Conservation (phyloP, 164 flowering plant genomes). For the Magnolia kwangsiensis region DNA sequence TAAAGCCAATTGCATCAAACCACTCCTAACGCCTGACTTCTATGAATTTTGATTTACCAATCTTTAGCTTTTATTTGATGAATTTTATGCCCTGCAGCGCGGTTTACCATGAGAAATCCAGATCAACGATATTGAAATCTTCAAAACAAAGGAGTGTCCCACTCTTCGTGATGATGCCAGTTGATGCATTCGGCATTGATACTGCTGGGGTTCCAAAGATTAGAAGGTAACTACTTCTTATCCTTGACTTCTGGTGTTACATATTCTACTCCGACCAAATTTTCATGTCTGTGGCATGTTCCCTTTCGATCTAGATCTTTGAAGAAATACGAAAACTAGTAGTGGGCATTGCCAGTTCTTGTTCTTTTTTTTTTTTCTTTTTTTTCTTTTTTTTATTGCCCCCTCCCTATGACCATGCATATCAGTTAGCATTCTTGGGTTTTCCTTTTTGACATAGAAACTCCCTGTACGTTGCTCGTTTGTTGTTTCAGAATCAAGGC, state of each 20-base stretch:
- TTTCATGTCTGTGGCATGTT: too few species aligned
- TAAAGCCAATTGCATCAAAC: too few species aligned
- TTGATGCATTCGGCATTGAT: conserved; percentile 41
- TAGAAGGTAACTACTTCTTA: conserved; percentile 26
- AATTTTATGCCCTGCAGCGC: conserved; percentile 30
- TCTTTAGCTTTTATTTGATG: background rate
- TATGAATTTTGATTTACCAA: too few species aligned
- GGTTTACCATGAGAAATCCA: conserved; percentile 44
- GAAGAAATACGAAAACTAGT: too few species aligned
- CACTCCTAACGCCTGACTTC: too few species aligned
- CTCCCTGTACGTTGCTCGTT: background rate
- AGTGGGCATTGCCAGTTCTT: too few species aligned
- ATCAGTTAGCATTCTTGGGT: background rate
- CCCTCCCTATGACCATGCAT: too few species aligned
- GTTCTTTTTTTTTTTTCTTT: too few species aligned
- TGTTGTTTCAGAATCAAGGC: conserved; percentile 41
- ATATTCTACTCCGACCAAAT: too few species aligned
- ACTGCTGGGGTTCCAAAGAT: conserved; percentile 41
- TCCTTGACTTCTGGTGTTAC: too few species aligned
- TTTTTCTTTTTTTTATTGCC: too few species aligned
- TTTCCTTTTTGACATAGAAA: conserved; percentile 5
- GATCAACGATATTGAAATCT: conserved; percentile 31
- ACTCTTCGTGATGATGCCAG: conserved; percentile 55
- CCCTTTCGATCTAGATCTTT: too few species aligned
- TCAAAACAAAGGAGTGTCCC: conserved; percentile 42